Conservation (phyloP, 345 rosid species). For the Citrus mangshanensis region DNA sequence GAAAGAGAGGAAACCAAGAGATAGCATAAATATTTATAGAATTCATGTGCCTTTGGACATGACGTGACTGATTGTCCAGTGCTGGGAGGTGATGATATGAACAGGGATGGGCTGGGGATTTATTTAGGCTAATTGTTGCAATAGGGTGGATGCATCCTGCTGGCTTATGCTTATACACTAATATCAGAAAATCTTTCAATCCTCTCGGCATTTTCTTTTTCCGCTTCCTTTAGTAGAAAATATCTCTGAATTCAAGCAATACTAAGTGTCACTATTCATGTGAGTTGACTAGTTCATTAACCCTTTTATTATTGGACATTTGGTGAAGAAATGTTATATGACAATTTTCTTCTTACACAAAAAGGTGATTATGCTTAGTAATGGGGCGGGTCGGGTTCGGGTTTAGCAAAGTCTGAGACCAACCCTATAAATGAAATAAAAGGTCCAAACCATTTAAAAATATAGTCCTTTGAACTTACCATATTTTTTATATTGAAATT, state of each 20-base stretch:
- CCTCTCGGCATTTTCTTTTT: background rate
- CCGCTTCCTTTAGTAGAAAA: background rate
- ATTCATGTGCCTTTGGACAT: constrained; percentile 27
- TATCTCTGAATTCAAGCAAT: background rate
- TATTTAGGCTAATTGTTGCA: constrained; percentile 10
- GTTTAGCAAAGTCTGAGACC: rapidly evolving
- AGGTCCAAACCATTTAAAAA: too few relatives aligned
- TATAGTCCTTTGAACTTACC: too few relatives aligned
- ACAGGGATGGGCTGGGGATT: constrained; percentile 29
- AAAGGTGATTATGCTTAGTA: too few relatives aligned
- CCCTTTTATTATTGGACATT: too few relatives aligned
- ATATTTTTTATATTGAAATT: too few relatives aligned
- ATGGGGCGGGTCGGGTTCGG: too few relatives aligned
- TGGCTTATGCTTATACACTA: background rate
- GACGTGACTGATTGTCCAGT: constrained; percentile 46
- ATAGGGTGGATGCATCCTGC: background rate
- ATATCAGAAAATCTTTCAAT: background rate
- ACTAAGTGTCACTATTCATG: background rate
- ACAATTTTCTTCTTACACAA: too few relatives aligned
- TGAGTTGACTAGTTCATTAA: too few relatives aligned
- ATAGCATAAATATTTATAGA: constrained; percentile 31
- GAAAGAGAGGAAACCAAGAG: constrained; percentile 48
- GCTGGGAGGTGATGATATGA: constrained; percentile 34
- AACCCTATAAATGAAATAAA: too few relatives aligned
- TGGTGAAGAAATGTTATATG: too few relatives aligned